Evolutionary conservation across 345 rosid species (phyloP).

Genomic region (Camelina sativa): DNA sequence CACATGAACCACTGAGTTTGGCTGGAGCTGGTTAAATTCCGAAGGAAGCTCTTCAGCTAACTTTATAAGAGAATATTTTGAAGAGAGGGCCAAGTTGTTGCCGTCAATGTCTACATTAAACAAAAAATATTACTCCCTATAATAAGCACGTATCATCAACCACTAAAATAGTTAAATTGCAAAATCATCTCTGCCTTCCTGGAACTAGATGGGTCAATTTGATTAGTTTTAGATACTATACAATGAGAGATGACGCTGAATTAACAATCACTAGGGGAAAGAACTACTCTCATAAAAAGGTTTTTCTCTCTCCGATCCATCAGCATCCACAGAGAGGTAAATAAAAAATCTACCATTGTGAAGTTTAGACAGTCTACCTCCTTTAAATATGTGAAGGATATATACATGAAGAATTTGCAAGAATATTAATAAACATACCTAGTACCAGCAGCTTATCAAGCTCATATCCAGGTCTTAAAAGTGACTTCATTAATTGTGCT

Average conservation of each 20-base stretch:
- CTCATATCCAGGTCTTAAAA: conserved; percentile 78
- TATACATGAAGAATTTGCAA: conserved; percentile 21
- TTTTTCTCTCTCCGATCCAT: not conserved
- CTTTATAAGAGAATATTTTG: conserved; percentile 76
- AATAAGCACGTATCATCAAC: conserved; percentile 9
- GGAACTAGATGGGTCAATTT: conserved; percentile 12
- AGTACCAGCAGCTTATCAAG: conserved; percentile 82
- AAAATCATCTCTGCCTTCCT: conserved; percentile 11
- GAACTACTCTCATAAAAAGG: not conserved
- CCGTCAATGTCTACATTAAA: conserved; percentile 70
- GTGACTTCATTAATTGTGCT: conserved; percentile 65
- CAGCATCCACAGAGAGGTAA: not conserved
- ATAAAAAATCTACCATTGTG: not conserved
- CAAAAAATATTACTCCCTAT: conserved; percentile 14
- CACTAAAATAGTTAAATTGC: conserved; percentile 7
- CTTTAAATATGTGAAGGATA: conserved; percentile 7
- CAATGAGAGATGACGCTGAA: conserved; percentile 7
- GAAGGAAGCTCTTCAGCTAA: conserved; percentile 75
- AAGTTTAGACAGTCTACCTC: conserved; percentile 6
- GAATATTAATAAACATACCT: conserved; percentile 54
- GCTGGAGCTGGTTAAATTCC: conserved; percentile 61
- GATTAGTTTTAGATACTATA: not conserved
- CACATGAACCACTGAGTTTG: conserved; percentile 74
- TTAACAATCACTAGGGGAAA: not conserved
- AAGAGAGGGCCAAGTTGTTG: conserved; percentile 73